A percentile compares a stretch with the other conserved stretches of the same genome.
These are phyloP conservation scores for Cladophialophora yegresii DNA, from an alignment of 2,329 filamentous ascomycete genomes.

Conservation along the genomic window DNA sequence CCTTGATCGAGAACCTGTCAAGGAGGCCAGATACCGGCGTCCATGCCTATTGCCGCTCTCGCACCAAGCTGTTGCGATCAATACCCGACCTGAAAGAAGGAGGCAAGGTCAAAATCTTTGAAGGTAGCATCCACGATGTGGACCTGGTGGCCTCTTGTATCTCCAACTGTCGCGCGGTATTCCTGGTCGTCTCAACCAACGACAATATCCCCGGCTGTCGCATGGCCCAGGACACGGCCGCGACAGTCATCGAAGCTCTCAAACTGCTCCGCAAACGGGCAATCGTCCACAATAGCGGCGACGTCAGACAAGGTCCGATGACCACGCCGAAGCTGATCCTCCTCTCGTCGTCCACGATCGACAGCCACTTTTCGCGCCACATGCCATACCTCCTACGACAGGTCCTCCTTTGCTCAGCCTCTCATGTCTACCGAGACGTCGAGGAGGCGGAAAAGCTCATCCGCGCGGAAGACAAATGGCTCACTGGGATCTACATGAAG, in stretches of 20 bases:
- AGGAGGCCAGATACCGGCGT: neutral
- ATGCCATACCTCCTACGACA: neutral
- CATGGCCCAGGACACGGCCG: neutral
- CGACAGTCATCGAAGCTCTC: neutral
- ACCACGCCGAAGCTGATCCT: neutral
- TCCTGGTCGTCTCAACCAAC: neutral
- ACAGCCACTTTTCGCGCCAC: neutral
- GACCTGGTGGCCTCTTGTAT: neutral
- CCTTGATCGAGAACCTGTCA: neutral
- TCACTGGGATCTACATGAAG: neutral
- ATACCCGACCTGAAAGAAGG: neutral
- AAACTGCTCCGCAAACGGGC: neutral
- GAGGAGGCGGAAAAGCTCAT: neutral
- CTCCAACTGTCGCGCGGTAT: neutral
- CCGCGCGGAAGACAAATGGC: neutral
- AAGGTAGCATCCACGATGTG: neutral
- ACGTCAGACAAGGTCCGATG: neutral
- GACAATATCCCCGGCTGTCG: neutral
- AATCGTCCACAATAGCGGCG: neutral
- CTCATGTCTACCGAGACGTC: constrained; percentile 19
- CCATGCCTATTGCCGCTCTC: neutral
- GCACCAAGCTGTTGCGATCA: neutral
- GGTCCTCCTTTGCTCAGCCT: neutral
- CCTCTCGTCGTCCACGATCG: neutral
- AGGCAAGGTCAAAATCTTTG: neutral